Evolutionary conservation across 331 rosid genomes (phyloP), one percentile per base, ranked within the genome.

Genomic region (Quercus lobata): DNA sequence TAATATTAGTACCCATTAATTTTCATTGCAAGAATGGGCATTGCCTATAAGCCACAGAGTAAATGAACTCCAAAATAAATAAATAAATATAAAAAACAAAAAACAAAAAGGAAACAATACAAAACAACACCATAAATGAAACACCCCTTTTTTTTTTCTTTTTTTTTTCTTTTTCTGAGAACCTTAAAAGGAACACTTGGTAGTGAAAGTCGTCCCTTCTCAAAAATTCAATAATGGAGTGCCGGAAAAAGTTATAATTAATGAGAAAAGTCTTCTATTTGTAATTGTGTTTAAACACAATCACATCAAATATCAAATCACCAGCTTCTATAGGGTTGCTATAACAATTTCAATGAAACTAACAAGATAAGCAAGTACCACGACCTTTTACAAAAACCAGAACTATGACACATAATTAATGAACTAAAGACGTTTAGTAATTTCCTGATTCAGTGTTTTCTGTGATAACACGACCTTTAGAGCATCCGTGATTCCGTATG

Each of bases 301-400:
- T 73, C 82, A 77, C 86, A 76, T 86, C 84, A 73, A 58, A 29
- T 84, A 76, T 86, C 86, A 76, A 58, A 29, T 76, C 82, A 82
- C 77, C 5, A 72, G 57, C 41, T 8, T 24, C 71, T 55, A 49
- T 49, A 22, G 65, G 25, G 65, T 18, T 73, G 16, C 2, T 58
- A 54, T 70, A 56, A 78, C 88, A 78, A 61, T 74, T 81, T 84
- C 18, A 24, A 60, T 60, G 32, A 60, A 60, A 24, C 32, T 24
- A 60, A 25, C 30, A 10, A 14, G 18, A 3, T 14, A 49, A 49
- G 17, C 8, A 8, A 41, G 46, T 41, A 41, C 5, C 11, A 12
- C 0, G 0, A 49, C 17, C 18, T 49, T 49, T 49, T 12, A 10
- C 54, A 49, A 10, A 49, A 3, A 49, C 17, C 54, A 49, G 16